Percentiles rank a stretch among this genome's conserved stretches.
Evolutionary conservation across 1,139 yeast species (phyloP).

Genomic region (Taphrina communis): DNA sequence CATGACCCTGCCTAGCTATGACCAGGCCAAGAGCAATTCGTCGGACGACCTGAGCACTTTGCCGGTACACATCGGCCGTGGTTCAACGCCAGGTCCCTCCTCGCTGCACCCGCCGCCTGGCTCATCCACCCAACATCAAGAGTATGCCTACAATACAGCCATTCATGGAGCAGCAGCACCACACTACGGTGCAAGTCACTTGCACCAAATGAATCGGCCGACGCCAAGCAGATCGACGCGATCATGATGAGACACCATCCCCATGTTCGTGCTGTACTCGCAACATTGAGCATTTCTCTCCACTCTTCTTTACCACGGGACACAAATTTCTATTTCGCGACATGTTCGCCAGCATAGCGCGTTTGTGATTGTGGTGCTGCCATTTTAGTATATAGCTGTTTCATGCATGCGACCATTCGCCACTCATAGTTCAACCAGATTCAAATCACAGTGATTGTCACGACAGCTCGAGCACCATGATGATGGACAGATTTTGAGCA

Average conservation of each 20-base stretch:
- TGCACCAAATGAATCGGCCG: conserved; percentile 26
- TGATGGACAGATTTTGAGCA: too few relatives aligned
- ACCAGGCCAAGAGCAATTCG: conserved; percentile 32
- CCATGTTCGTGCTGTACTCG: too few relatives aligned
- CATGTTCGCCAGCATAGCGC: conserved; percentile 7
- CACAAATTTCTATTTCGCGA: too few relatives aligned
- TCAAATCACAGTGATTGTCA: too few relatives aligned
- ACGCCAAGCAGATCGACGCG: conserved; percentile 3
- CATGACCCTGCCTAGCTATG: conserved; percentile 67
- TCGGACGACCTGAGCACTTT: conserved; percentile 28
- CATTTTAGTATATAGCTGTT: neutral
- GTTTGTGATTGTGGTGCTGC: neutral
- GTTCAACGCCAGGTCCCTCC: conserved; percentile 25
- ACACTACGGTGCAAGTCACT: conserved; percentile 15
- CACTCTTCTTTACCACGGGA: too few relatives aligned
- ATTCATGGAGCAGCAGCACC: conserved; percentile 7
- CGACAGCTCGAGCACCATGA: too few relatives aligned
- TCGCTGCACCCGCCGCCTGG: conserved; percentile 12
- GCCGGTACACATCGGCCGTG: conserved; percentile 30
- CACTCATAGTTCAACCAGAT: too few relatives aligned
- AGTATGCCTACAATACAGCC: neutral
- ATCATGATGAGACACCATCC: neutral
- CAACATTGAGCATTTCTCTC: neutral
- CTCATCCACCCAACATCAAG: conserved; percentile 23
- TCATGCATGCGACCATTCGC: neutral